phyloP scores from a whole-genome alignment of 116 monocot species.

The Trichopus zeylanicus region DNA sequence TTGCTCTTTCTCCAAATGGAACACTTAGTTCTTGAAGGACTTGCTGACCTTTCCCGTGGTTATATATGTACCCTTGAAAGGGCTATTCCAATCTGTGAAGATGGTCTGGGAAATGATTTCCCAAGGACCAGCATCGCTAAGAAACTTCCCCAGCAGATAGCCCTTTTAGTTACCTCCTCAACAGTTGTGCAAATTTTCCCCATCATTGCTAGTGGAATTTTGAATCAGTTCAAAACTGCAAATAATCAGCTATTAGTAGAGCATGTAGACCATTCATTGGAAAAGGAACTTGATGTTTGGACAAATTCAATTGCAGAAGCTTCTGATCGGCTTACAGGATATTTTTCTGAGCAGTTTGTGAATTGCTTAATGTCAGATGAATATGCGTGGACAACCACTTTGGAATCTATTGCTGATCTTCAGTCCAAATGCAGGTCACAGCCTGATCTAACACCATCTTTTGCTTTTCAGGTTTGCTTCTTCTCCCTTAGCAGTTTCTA shows the following conservation, averaged over 20 bases:
- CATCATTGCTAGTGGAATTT: constrained; percentile 15
- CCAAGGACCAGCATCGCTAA: constrained; percentile 10
- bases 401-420: constrained; percentile 2
- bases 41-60: constrained; percentile 29
- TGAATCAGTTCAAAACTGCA: not conserved
- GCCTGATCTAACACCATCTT: constrained; percentile 27
- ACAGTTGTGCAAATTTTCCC: constrained; percentile 24
- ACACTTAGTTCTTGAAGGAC: constrained; percentile 22
- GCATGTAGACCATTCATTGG: constrained; percentile 3
- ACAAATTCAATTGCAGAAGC: constrained; percentile 23
- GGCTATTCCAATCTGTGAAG: constrained; percentile 17
- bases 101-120: constrained; percentile 9
- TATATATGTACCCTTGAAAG: constrained; percentile 32
- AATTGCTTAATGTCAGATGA: constrained; percentile 10
- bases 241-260: constrained; percentile 4
- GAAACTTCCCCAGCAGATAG: constrained; percentile 19
- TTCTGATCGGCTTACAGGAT: constrained; percentile 14
- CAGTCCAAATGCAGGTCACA: constrained; percentile 3
- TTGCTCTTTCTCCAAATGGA: constrained; percentile 24
- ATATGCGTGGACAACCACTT: not conserved
- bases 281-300: constrained; percentile 17
- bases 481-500: not conserved
- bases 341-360: constrained; percentile 33
- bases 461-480: constrained; percentile 33
- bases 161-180: constrained; percentile 26